Evolutionary conservation across 805 yeast species (phyloP).

Genomic region (Candida insectorum): DNA sequence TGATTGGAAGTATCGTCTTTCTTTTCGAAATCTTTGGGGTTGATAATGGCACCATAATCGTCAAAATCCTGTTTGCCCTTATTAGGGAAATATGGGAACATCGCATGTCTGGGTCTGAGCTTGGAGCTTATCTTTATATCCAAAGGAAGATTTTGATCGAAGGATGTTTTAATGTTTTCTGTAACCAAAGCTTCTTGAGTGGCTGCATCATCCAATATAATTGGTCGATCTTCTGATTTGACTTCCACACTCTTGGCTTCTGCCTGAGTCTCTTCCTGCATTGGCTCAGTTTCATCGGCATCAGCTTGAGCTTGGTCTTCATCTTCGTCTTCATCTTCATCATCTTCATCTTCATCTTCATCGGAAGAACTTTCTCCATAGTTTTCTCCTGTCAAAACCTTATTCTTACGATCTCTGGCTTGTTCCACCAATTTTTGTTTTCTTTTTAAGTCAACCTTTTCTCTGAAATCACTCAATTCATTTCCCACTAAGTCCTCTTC

Average conservation of each 20-base stretch:
- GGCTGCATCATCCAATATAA: conserved; percentile 27
- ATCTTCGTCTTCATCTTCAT: conserved; percentile 28
- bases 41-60: conserved; percentile 83
- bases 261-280: background rate
- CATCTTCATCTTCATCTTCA: conserved; percentile 33
- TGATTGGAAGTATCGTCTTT: conserved; percentile 46
- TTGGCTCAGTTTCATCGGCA: background rate
- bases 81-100: conserved; percentile 69
- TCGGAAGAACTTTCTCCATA: conserved; percentile 31
- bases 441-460: conserved; percentile 44
- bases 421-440: conserved; percentile 38
- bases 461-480: conserved; percentile 49
- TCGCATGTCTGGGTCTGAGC: conserved; percentile 50
- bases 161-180: conserved; percentile 33
- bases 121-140: conserved; percentile 49
- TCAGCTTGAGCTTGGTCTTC: conserved; percentile 20
- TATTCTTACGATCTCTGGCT: conserved; percentile 38
- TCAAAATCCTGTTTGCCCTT: conserved; percentile 58
- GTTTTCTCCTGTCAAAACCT: conserved; percentile 34
- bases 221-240: conserved; percentile 5
- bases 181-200: conserved; percentile 39
- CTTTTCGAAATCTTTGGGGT: conserved; percentile 58
- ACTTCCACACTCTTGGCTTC: background rate
- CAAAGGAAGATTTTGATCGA: conserved; percentile 45
- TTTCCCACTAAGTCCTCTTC: conserved; percentile 50